Evolutionary conservation across 23 red algal genomes (phyloP), one percentile per base, ranked within the genome.

Genomic region (Cyanidiococcus yangmingshanensis): DNA sequence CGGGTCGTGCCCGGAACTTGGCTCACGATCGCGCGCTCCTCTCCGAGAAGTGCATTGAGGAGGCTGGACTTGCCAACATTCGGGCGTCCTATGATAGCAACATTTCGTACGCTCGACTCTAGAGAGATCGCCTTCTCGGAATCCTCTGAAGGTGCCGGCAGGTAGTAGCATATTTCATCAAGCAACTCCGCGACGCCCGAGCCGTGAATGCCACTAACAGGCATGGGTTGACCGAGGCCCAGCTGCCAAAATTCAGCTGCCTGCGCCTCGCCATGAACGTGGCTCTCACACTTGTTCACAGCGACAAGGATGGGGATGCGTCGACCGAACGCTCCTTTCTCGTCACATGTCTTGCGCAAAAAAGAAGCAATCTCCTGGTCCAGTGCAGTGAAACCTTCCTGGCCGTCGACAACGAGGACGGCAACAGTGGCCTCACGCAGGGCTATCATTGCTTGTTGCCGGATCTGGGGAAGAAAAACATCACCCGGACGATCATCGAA

Each of bases 281-380:
- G 83, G 38, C 84, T 85, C 76, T 97, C 93, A 79, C 93, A 97
- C 79, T 97, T 97, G 57, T 97, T 97, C 1, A 90, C 93, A 35
- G 93, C 93, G 29, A 97, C 39, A 36, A 82, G 45, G 30, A 91
- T 74, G 18, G 87, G 85, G 24, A 85, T 37, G 0, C 82, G 67
- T 25, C 38, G 32, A 25, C n/a, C 21, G 12, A 25, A 7, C 16
- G 12, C 27, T 12, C n/a, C 32, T 7, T 7, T 2, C n/a, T 7
- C 63, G 27, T 32, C 26, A 58, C 67, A 68, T 34, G 82, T 82
- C 34, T 67, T 68, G 59, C 93, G 76, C 40, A 97, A 59, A 37
- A 97, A 90, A 18, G 17, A 26, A 12, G 88, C 93, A n/a, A 97
- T 78, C 27, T 97, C 83, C 75, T 57, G 36, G 67, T 97, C 93